Evolutionary conservation across 768 basidiomycete species (phyloP).

Genomic region (Tulasnella sp.): DNA sequence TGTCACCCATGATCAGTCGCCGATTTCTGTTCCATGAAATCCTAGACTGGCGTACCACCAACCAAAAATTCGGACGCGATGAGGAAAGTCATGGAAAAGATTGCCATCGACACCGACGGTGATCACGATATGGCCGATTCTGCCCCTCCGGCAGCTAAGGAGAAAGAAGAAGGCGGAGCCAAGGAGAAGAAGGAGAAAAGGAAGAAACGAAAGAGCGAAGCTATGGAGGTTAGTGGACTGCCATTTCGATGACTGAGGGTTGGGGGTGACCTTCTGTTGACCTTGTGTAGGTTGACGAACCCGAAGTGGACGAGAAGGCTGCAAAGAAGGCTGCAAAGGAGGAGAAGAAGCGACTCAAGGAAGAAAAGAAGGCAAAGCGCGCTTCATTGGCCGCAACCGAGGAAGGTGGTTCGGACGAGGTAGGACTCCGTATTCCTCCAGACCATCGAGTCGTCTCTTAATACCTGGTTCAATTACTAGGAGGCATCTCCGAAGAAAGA

Average conservation of each 20-base stretch:
- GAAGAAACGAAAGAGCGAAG: slow-evolving; percentile 52
- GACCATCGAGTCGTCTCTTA: neutral
- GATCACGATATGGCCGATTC: slow-evolving; percentile 56
- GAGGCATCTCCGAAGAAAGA: slow-evolving; percentile 25
- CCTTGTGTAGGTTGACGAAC: slow-evolving; percentile 44
- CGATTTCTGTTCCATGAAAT: neutral
- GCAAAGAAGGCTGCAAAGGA: slow-evolving; percentile 78
- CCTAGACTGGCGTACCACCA: slow-evolving; percentile 73
- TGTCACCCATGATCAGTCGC: neutral
- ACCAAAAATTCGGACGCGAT: slow-evolving; percentile 90
- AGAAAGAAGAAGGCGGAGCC: slow-evolving; percentile 45
- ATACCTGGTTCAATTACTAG: neutral
- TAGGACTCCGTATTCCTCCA: neutral
- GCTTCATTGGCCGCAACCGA: slow-evolving; percentile 41
- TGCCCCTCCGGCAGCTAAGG: slow-evolving; percentile 49
- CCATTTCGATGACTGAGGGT: neutral
- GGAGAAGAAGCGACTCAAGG: slow-evolving; percentile 75
- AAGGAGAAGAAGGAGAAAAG: slow-evolving; percentile 41
- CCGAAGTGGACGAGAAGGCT: slow-evolving; percentile 52
- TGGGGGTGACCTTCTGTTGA: too few species aligned
- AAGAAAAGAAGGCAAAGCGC: slow-evolving; percentile 54
- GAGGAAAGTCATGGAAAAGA: slow-evolving; percentile 78
- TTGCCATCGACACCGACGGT: slow-evolving; percentile 62
- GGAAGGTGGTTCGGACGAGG: slow-evolving; percentile 43
- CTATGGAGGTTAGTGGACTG: slow-evolving; percentile 38